Conservation (phyloP, 257 asterid species). For the Agastache rugosa region DNA sequence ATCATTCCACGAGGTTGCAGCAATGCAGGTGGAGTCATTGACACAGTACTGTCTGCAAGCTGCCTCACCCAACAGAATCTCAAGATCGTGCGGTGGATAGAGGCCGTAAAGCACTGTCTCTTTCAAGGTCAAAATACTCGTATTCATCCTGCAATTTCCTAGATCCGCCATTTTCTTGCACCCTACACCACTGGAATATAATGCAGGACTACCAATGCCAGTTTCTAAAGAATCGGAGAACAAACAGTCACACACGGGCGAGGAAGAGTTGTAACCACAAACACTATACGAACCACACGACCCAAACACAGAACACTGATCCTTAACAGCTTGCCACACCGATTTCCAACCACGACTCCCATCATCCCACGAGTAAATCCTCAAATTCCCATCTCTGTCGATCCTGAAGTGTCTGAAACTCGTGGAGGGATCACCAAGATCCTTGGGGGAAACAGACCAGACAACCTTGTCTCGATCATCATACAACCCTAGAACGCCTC, state of each 20-base stretch:
- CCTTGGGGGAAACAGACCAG: constrained; percentile 66
- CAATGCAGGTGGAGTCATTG: constrained; percentile 58
- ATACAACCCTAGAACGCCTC: constrained; percentile 59
- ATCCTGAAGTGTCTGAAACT: constrained; percentile 60
- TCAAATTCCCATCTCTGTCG: constrained; percentile 67
- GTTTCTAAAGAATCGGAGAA: constrained; percentile 39
- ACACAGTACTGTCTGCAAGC: constrained; percentile 57
- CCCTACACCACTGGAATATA: constrained; percentile 42
- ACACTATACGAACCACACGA: constrained; percentile 67
- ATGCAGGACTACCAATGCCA: constrained; percentile 30
- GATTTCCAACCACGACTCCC: constrained; percentile 48
- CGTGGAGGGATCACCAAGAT: constrained; percentile 57
- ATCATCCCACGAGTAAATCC: constrained; percentile 71
- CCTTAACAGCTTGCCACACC: constrained; percentile 73
- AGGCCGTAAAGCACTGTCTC: constrained; percentile 72
- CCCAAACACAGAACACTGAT: constrained; percentile 66
- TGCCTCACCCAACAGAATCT: constrained; percentile 55
- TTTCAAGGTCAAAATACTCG: constrained; percentile 52
- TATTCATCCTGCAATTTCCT: constrained; percentile 58
- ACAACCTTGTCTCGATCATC: constrained; percentile 42
- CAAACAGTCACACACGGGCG: constrained; percentile 63
- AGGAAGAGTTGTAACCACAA: constrained; percentile 61
- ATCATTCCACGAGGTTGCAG: constrained; percentile 65
- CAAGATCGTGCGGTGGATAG: constrained; percentile 61
- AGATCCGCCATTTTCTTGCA: constrained; percentile 67